Evolutionary conservation across 176 grass and related monocot species (phyloP), one percentile per base, ranked within the genome.

Genomic region (Raddia distichophylla): DNA sequence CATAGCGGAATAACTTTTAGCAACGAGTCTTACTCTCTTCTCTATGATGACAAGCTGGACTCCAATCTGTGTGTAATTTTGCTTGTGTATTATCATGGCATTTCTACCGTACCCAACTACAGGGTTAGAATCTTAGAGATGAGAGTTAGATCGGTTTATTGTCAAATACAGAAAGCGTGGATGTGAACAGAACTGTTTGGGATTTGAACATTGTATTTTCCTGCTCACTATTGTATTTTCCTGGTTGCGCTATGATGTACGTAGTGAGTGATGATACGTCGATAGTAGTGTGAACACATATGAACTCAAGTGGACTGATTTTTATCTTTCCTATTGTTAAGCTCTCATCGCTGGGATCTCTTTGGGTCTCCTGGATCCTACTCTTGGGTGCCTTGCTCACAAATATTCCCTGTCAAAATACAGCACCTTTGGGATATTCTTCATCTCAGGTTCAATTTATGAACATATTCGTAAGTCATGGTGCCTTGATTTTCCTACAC

Each of bases 341-440:
- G 92, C 90, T 91, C 86, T 98, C 27, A 60, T 95, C 5, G 27
- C 67, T 71, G 95, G 90, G 81, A 67, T 95, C 51, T 54, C 69
- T 85, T 60, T 93, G 60, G 92, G 72, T 42, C 90, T 98, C 19
- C 27, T 87, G 76, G 91, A 98, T 84, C 95, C 95, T 81, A 88
- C 81, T 77, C 90, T 74, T 79, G 92, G 95, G 27, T 93, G 90
- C 51, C 83, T 93, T 84, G 95, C 95, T 63, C 88, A 98, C 82
- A 82, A 87, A 58, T 93, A 88, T 18, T 95, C 92, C 27, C 22
- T 95, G 51, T 87, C 95, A 32, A 91, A 89, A 83, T 95, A 89
- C 82, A 95, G 86, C 78, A 88, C 92, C 20, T 94, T 91, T 79
- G 95, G 90, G 59, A 98, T 98, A 88, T 98, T 98, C 14, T 57